These are phyloP conservation scores for Schizothecium vesticola DNA, from an alignment of 495 filamentous ascomycete species.

Conservation along the genomic window DNA sequence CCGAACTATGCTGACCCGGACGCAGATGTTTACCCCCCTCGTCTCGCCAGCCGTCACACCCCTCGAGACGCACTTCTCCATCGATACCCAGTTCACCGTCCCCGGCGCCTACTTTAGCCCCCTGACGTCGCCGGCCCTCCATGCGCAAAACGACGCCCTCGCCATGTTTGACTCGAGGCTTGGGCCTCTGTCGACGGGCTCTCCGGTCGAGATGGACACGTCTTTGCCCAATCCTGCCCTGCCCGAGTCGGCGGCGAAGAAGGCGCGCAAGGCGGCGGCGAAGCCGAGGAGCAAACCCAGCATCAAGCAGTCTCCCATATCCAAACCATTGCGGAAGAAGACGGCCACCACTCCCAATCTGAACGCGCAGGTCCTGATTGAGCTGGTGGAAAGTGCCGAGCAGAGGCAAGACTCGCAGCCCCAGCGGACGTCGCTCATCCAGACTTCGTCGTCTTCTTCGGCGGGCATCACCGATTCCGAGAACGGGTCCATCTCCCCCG, in stretches of 20 bases:
- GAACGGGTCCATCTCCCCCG: conserved; percentile 51
- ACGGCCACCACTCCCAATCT: conserved; percentile 51
- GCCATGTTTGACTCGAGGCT: conserved; percentile 39
- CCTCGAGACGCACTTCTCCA: conserved; percentile 72
- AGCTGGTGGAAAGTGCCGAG: conserved; percentile 40
- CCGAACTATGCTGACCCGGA: conserved; percentile 26
- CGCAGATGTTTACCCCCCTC: conserved; percentile 85
- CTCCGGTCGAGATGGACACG: conserved; percentile 41
- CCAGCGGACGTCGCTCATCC: conserved; percentile 17
- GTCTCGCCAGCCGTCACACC: conserved; percentile 94
- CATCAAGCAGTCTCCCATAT: conserved; percentile 77
- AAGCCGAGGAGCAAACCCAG: conserved; percentile 43
- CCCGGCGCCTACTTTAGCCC: conserved; percentile 92
- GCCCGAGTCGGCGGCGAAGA: conserved; percentile 40
- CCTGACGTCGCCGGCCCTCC: conserved; percentile 82
- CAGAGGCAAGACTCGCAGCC: conserved; percentile 17
- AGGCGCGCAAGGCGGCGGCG: conserved; percentile 40
- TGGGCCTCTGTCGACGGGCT: conserved; percentile 34
- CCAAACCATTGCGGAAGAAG: conserved; percentile 69
- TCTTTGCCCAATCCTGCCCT: conserved; percentile 32
- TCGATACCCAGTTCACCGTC: conserved; percentile 72
- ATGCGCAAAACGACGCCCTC: conserved; percentile 62
- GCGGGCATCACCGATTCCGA: conserved; percentile 40
- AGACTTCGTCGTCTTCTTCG: conserved; percentile 32
- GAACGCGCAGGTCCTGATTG: conserved; percentile 50